These are phyloP conservation scores for Debaryomyces tyrocola DNA, from an alignment of 805 yeast genomes.

Conservation along the genomic window DNA sequence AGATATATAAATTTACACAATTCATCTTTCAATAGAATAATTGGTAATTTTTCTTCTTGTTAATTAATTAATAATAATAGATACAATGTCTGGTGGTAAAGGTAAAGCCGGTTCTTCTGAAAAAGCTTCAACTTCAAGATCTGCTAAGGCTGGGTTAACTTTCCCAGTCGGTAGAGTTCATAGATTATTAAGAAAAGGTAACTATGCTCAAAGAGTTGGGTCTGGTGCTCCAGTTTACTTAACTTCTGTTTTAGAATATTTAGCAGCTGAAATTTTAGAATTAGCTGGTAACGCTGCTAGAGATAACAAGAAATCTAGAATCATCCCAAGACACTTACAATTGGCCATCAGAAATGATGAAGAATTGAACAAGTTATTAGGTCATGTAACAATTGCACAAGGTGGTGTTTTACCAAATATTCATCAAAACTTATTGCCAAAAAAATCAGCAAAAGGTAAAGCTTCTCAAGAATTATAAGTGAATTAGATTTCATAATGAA, in stretches of 20 bases:
- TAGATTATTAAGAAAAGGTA: slow-evolving; percentile 51
- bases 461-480: slow-evolving; percentile 59
- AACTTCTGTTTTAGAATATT: slow-evolving; percentile 50
- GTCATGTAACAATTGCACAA: slow-evolving; percentile 51
- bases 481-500: neutral
- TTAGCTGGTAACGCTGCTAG: slow-evolving; percentile 55
- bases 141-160: slow-evolving; percentile 50
- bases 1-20: neutral
- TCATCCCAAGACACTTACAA: slow-evolving; percentile 52
- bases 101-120: slow-evolving; percentile 49
- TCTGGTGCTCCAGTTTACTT: slow-evolving; percentile 54
- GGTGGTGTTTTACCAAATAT: slow-evolving; percentile 56
- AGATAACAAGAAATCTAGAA: slow-evolving; percentile 53
- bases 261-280: slow-evolving; percentile 51
- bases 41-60: neutral
- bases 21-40: neutral
- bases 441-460: slow-evolving; percentile 52
- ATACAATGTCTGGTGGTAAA: slow-evolving; percentile 36
- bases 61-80: slow-evolving; percentile 2
- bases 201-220: slow-evolving; percentile 53
- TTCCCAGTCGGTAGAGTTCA: slow-evolving; percentile 54
- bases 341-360: slow-evolving; percentile 55
- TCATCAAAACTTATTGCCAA: slow-evolving; percentile 52
- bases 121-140: slow-evolving; percentile 50
- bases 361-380: slow-evolving; percentile 50